Base-by-base conservation (phyloP, 176 grass and related monocot genomes). In the Thinopyrum elongatum region DNA sequence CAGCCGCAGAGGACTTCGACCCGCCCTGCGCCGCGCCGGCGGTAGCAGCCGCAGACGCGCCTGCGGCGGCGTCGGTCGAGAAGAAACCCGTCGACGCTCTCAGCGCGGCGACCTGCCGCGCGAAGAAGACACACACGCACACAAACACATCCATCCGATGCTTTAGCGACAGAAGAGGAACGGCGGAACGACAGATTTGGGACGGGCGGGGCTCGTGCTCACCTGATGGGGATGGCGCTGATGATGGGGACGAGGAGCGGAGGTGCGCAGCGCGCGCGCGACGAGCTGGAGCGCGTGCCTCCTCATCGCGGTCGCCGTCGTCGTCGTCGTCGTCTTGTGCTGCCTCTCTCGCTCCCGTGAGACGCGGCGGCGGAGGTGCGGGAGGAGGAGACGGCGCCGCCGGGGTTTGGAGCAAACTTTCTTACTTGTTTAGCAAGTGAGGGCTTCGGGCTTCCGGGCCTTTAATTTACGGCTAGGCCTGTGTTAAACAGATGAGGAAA, bases 361-460 rank as follows among this genome's bases (percentile, higher is more conserved):
- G 68, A 39, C 68, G 36, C 70, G 36, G n/a, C 57, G 80, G 47
- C 65, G 81, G 55, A 15, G 15, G 0, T 51, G 46, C 27, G 16
- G 59, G 46, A 22, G 62, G 70, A 23, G 75, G 51, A 10, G 65
- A 27, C 22, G 80, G 65, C 65, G 65, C 31, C 80, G 66, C 65
- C 47, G 31, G 30, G 47, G 13, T 23, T 70, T 4, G 29, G 16
- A 44, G 19, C 19, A 29, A 28, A 25, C 8, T 72, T 59, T 2
- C 35, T 82, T 35, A 11, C 42, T 82, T 55, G 80, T 26, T 35
- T 82, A n/a, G 44, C 79, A 69, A 81, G 79, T 13, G 79, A 69
- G 3, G 72, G 25, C 14, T 30, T 2, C 25, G 4, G 23, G 3
- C 5, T 72, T 41, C 3, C 1, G 4, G 38, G 10, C 39, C 71